Evolutionary conservation across 306 rosid genomes (phyloP).

Genomic region (Carpinus fangiana): DNA sequence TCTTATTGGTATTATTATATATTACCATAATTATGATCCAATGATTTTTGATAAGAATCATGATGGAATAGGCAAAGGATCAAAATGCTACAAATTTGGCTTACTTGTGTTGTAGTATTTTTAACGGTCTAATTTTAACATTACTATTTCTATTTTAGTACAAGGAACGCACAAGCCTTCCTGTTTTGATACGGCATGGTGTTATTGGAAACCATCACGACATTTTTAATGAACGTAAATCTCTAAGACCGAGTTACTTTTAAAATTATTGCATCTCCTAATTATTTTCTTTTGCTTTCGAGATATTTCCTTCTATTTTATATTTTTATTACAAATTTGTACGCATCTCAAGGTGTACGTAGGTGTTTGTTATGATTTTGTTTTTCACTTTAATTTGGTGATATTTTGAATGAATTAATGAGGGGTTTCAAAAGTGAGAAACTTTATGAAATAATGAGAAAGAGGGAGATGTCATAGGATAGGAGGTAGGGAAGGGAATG

Average conservation of each 20-base stretch:
- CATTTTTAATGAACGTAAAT: too few relatives aligned
- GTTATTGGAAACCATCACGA: too few relatives aligned
- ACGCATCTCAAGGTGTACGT: constrained; percentile 10
- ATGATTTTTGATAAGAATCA: not conserved
- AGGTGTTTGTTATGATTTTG: constrained; percentile 7
- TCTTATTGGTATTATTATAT: not conserved
- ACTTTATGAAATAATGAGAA: constrained; percentile 49
- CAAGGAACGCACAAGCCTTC: not conserved
- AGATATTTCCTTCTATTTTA: too few relatives aligned
- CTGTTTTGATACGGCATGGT: not conserved
- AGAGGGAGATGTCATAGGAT: constrained; percentile 10
- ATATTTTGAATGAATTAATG: constrained; percentile 19
- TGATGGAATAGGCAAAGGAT: not conserved
- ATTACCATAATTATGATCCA: not conserved
- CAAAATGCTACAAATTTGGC: not conserved
- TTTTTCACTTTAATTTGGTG: constrained; percentile 9
- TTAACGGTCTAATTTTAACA: too few relatives aligned
- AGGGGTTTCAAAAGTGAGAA: constrained; percentile 27
- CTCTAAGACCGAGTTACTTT: too few relatives aligned
- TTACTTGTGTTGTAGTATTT: too few relatives aligned
- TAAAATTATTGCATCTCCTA: too few relatives aligned
- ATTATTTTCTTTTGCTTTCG: too few relatives aligned
- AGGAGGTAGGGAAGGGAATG: not conserved
- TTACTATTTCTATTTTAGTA: not conserved
- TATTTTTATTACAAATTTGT: too few relatives aligned